Conservation (phyloP, 306 rosid genomes). For the Ceratonia siliqua region DNA sequence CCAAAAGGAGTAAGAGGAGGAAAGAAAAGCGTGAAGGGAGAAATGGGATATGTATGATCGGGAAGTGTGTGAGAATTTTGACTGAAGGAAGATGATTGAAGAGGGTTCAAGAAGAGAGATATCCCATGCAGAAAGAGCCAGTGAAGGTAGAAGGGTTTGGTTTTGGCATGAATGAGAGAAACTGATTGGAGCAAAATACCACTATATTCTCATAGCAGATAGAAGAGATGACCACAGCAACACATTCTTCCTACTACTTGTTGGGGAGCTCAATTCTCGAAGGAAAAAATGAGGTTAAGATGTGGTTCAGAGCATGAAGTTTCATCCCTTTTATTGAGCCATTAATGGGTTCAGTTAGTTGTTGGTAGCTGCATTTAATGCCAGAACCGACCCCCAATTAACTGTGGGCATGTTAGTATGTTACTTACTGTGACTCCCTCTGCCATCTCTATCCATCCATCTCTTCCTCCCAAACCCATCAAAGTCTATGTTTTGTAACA, state of each 20-base stretch:
- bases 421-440: not conserved
- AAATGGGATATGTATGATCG: constrained; percentile 52
- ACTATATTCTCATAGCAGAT: constrained; percentile 15
- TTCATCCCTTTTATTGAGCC: constrained; percentile 29
- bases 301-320: not conserved
- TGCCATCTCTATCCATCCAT: not conserved
- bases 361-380: constrained; percentile 65
- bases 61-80: constrained; percentile 50
- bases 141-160: not conserved
- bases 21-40: constrained; percentile 50
- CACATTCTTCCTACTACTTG: constrained; percentile 18
- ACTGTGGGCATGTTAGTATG: not conserved
- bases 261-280: constrained; percentile 26
- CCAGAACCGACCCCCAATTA: constrained; percentile 50
- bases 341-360: constrained; percentile 60
- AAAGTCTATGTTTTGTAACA: not conserved
- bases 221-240: constrained; percentile 23
- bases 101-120: not conserved
- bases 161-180: constrained; percentile 34
- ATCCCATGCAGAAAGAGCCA: constrained; percentile 58
- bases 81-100: constrained; percentile 40
- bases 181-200: constrained; percentile 22
- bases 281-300: constrained; percentile 25
- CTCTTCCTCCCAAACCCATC: not conserved
- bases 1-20: constrained; percentile 22